phyloP scores from a whole-genome alignment of 768 basidiomycete genomes.

The Agaricus sinodeliciosus region DNA sequence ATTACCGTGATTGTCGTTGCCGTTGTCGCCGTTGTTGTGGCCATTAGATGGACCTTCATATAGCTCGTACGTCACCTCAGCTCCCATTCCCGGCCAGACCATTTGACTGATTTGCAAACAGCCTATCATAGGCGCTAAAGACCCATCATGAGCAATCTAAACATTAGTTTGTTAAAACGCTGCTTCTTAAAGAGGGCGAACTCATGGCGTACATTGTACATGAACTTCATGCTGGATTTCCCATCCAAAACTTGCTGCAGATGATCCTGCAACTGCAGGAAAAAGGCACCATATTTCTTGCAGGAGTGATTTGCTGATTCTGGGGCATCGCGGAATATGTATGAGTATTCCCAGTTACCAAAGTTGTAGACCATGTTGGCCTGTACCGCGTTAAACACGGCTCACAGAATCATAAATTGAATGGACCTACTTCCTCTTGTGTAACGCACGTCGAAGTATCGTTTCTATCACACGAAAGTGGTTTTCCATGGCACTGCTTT shows the following conservation, averaged over 20 bases:
- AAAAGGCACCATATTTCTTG: slow-evolving; percentile 40
- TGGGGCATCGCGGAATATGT: slow-evolving; percentile 39
- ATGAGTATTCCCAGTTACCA: slow-evolving; percentile 59
- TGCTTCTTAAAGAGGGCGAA: background rate
- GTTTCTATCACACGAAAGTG: slow-evolving; percentile 38
- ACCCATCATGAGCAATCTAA: slow-evolving; percentile 44
- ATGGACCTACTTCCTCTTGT: slow-evolving; percentile 27
- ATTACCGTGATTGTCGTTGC: no score
- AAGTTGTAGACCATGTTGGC: slow-evolving; percentile 48
- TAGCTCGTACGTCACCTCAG: slow-evolving; percentile 38
- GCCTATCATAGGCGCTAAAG: slow-evolving; percentile 40
- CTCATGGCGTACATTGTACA: slow-evolving; percentile 30
- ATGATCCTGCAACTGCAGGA: slow-evolving; percentile 37
- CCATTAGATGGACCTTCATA: slow-evolving; percentile 21
- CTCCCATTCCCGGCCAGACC: slow-evolving; percentile 48
- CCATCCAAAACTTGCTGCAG: slow-evolving; percentile 31
- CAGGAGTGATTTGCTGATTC: slow-evolving; percentile 35
- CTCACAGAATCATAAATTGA: background rate
- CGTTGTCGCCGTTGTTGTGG: no score
- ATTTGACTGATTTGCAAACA: slow-evolving; percentile 42
- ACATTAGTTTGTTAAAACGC: background rate
- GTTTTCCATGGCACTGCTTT: slow-evolving; percentile 41
- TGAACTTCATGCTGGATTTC: slow-evolving; percentile 31
- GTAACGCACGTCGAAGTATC: slow-evolving; percentile 37
- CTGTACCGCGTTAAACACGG: slow-evolving; percentile 14